These are phyloP conservation scores for Penicillium argentinense DNA, from an alignment of 495 filamentous ascomycete genomes.

Conservation along the genomic window DNA sequence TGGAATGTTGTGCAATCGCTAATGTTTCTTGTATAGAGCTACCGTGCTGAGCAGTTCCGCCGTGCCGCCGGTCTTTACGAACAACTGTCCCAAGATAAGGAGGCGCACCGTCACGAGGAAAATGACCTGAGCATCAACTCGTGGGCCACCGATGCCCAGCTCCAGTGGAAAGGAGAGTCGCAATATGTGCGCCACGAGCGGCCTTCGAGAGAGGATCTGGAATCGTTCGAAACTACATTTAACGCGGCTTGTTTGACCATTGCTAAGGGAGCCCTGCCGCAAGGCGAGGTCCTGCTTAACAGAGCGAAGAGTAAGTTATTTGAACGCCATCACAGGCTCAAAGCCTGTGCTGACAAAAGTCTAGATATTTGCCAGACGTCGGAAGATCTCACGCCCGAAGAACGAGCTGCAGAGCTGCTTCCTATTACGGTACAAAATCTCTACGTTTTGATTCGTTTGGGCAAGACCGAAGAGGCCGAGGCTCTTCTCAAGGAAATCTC, in stretches of 20 bases:
- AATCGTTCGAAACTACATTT: constrained; percentile 90
- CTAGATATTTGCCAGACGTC: constrained; percentile 77
- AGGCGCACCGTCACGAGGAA: constrained; percentile 62
- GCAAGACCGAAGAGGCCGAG: constrained; percentile 71
- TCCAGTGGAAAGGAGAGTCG: constrained; percentile 74
- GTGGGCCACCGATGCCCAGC: constrained; percentile 76
- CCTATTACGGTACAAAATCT: constrained; percentile 86
- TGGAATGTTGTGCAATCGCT: background rate
- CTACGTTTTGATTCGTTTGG: constrained; percentile 72
- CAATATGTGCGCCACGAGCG: constrained; percentile 55
- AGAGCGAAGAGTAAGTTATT: constrained; percentile 62
- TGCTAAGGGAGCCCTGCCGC: constrained; percentile 70
- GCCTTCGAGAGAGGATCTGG: constrained; percentile 71
- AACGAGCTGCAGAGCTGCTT: constrained; percentile 77
- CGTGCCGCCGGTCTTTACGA: constrained; percentile 69
- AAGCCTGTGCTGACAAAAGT: constrained; percentile 6
- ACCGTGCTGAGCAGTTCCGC: constrained; percentile 80
- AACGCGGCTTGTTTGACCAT: constrained; percentile 89
- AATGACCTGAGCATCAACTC: constrained; percentile 87
- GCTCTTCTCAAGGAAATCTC: constrained; percentile 63
- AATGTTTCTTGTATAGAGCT: constrained; percentile 51
- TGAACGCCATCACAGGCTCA: background rate
- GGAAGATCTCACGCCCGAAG: constrained; percentile 80
- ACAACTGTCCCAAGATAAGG: constrained; percentile 50
- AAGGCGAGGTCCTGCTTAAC: constrained; percentile 77